These are phyloP conservation scores for Flaveria sonorensis DNA, from an alignment of 129 eudicot genomes.

Conservation along the genomic window DNA sequence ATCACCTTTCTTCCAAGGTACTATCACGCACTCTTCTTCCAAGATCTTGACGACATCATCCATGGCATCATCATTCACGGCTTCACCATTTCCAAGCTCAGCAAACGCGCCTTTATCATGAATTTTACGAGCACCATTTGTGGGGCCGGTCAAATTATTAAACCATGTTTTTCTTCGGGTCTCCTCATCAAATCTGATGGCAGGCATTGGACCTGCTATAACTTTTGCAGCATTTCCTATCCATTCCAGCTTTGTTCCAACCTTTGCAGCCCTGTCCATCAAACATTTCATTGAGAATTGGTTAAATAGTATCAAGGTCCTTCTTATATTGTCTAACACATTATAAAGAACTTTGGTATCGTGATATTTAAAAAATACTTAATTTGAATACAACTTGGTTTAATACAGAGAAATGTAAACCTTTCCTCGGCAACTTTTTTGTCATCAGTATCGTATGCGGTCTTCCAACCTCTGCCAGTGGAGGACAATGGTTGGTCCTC, in stretches of 20 bases:
- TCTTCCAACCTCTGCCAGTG: slow-evolving; percentile 89
- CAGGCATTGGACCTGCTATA: slow-evolving; percentile 35
- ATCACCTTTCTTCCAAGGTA: slow-evolving; percentile 32
- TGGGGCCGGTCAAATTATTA: slow-evolving; percentile 47
- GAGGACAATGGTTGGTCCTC: slow-evolving; percentile 73
- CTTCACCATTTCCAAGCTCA: slow-evolving; percentile 33
- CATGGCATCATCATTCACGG: slow-evolving; percentile 17
- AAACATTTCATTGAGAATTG: not conserved
- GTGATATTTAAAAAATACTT: too few species aligned
- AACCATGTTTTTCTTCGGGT: slow-evolving; percentile 32
- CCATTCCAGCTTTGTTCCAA: slow-evolving; percentile 38
- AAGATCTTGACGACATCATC: slow-evolving; percentile 20
- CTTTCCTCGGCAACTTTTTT: slow-evolving; percentile 66
- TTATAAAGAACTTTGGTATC: not conserved
- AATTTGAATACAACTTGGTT: not conserved
- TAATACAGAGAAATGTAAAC: slow-evolving; percentile 1
- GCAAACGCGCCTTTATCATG: slow-evolving; percentile 38
- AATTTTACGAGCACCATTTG: slow-evolving; percentile 45
- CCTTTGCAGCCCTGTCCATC: slow-evolving; percentile 32
- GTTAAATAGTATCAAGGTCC: not conserved
- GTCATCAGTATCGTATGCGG: slow-evolving; percentile 68
- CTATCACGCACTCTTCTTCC: slow-evolving; percentile 32
- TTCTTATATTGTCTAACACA: not conserved
- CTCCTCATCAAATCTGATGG: slow-evolving; percentile 22
- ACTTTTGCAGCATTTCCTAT: slow-evolving; percentile 35